Percentiles rank a stretch among this genome's conserved stretches.
Conservation (phyloP, 495 filamentous ascomycete genomes). For the Tuber borchii region DNA sequence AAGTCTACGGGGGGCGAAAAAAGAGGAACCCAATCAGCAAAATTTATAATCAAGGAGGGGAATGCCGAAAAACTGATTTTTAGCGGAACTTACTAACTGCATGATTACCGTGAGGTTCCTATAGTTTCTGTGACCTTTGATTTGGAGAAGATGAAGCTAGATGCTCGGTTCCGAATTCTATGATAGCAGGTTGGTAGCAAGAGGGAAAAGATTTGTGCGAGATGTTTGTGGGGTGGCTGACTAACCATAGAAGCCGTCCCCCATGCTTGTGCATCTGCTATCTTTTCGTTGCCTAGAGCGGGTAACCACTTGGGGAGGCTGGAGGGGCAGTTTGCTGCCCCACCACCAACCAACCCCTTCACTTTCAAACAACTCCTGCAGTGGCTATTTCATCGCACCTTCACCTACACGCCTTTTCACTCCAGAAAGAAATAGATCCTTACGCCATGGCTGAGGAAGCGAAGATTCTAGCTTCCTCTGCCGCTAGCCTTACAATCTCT, state of each 20-base stretch:
- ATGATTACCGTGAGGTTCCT: conserved; percentile 9
- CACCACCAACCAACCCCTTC: neutral
- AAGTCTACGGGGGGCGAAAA: conserved; percentile 41
- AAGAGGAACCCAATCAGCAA: neutral
- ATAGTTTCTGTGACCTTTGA: neutral
- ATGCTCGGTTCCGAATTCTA: neutral
- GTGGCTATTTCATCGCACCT: neutral
- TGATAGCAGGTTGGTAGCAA: neutral
- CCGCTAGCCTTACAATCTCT: conserved; percentile 30
- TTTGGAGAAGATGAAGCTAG: neutral
- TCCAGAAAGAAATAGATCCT: neutral
- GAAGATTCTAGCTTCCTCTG: conserved; percentile 21
- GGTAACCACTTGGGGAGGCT: neutral
- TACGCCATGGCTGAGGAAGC: conserved; percentile 30
- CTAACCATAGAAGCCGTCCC: neutral
- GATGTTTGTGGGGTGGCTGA: neutral
- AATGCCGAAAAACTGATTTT: neutral
- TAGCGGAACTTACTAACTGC: conserved; percentile 19
- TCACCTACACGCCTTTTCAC: conserved; percentile 4
- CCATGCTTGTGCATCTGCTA: neutral
- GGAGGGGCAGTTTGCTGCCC: neutral
- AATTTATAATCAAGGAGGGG: neutral
- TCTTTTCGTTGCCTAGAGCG: no score
- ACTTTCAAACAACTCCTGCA: neutral
- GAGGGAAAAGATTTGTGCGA: neutral